Conservation (phyloP, 768 basidiomycete species). For the Russula sp. region DNA sequence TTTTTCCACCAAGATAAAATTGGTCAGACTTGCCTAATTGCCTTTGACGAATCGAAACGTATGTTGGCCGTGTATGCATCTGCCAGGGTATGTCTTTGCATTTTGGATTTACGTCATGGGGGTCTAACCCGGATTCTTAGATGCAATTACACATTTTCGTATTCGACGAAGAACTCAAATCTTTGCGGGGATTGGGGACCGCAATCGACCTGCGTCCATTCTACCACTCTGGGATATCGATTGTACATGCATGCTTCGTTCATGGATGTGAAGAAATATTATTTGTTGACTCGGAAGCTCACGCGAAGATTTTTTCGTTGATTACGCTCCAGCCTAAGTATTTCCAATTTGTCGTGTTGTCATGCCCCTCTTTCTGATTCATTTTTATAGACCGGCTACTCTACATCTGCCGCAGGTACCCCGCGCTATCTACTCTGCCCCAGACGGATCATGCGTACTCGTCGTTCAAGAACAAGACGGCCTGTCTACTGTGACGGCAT, state of each 20-base stretch:
- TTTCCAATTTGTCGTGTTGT: no score
- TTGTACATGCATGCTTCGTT: constrained; percentile 39
- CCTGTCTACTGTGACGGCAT: constrained; percentile 30
- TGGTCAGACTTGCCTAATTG: no score
- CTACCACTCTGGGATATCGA: constrained; percentile 29
- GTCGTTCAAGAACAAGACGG: constrained; percentile 24
- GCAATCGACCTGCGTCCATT: constrained; percentile 37
- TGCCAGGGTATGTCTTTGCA: constrained; percentile 31
- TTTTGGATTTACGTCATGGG: not conserved
- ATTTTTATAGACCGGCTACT: constrained; percentile 35
- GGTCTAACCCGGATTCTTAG: constrained; percentile 7
- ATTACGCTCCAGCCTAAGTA: constrained; percentile 49
- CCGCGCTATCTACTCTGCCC: constrained; percentile 35
- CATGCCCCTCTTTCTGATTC: not conserved
- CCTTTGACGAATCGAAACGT: constrained; percentile 44
- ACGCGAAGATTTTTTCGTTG: constrained; percentile 47
- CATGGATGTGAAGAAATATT: constrained; percentile 47
- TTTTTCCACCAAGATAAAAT: no score
- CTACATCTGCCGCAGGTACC: constrained; percentile 34
- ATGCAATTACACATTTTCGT: no score
- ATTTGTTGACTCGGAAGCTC: constrained; percentile 38
- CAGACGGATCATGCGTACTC: constrained; percentile 51
- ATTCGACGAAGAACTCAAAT: no score
- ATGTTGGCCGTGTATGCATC: constrained; percentile 43
- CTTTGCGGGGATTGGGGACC: constrained; percentile 38